Base-by-base conservation (phyloP, 306 rosid genomes). In the Ormosia emarginata region DNA sequence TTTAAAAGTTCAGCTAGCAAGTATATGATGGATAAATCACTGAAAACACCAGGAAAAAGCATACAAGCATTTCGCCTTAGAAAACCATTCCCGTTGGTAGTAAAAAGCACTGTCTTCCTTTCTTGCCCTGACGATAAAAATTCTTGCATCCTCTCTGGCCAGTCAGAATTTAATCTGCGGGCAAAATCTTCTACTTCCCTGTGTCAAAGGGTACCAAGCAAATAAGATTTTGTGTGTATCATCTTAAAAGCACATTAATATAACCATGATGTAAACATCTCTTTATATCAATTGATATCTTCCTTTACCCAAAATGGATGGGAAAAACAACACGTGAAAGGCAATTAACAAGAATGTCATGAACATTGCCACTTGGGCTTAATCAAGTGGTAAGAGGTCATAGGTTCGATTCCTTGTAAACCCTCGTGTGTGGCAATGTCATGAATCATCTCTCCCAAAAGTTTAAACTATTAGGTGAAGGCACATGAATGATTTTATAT, bases 171-270 rank as follows among this genome's bases (percentile, higher is more conserved):
- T 85, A 96, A 86, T 87, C 96, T 92, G 67, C 98, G 94, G 8
- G 97, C 93, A 77, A 96, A 96, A 89, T 93, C 99, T 88, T 91
- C 97, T 64, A 96, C 99, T 86, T 96, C 99, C 90, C 99, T 96
- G 89, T 79, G 71, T 80, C 82, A 61, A 77, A 85, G 78, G 58
- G 83, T 36, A 13, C 50, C 37, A 67, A 3, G 24, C 15, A 74
- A 56, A 70, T 24, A 57, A 67, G 50, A 62, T 68, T 61, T 24
- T 78, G 82, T 0, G 3, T 24, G 58, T 50, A 49, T 15, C 49
- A 18, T 71, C 50, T 46, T 44, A 17, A 49, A 79, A 70, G 17
- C 62, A 18, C 17, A 14, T 8, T 14, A 44, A 30, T 30, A 67
- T 69, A 69, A 79, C 79, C 33, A 66, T 32, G 46, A 61, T 30